These are phyloP conservation scores for Corymbia maculata DNA, from an alignment of 345 rosid species.

Conservation along the genomic window DNA sequence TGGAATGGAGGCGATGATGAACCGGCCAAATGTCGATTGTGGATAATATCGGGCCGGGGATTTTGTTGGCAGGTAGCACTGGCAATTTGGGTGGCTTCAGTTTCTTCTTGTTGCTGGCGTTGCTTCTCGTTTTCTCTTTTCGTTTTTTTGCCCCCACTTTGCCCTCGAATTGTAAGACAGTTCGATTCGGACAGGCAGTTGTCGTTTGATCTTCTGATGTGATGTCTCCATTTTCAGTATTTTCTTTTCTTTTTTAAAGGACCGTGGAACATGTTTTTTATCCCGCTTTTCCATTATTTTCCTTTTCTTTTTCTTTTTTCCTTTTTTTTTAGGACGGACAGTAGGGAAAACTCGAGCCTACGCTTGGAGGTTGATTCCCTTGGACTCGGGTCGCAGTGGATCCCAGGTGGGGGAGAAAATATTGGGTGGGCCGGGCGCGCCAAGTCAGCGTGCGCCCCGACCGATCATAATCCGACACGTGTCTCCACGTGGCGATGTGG, in stretches of 20 bases:
- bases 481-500: too few relatives aligned
- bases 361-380: background rate
- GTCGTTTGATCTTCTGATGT: background rate
- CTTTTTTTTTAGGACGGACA: background rate
- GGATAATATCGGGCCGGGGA: background rate
- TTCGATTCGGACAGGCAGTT: background rate
- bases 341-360: background rate
- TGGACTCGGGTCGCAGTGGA: background rate
- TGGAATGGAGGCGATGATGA: background rate
- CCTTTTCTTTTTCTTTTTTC: background rate
- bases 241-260: fast-evolving
- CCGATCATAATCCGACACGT: too few relatives aligned
- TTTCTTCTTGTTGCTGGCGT: background rate
- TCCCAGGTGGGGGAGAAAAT: too few relatives aligned
- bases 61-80: background rate
- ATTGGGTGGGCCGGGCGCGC: too few relatives aligned
- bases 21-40: background rate
- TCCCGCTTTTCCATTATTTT: background rate
- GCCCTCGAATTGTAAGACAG: background rate
- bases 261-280: background rate
- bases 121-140: background rate
- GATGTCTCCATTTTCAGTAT: background rate
- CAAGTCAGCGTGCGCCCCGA: too few relatives aligned
- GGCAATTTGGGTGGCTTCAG: background rate
- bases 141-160: background rate